Base-by-base conservation (phyloP, 2,329 filamentous ascomycete genomes). In the Ramichloridium luteum region DNA sequence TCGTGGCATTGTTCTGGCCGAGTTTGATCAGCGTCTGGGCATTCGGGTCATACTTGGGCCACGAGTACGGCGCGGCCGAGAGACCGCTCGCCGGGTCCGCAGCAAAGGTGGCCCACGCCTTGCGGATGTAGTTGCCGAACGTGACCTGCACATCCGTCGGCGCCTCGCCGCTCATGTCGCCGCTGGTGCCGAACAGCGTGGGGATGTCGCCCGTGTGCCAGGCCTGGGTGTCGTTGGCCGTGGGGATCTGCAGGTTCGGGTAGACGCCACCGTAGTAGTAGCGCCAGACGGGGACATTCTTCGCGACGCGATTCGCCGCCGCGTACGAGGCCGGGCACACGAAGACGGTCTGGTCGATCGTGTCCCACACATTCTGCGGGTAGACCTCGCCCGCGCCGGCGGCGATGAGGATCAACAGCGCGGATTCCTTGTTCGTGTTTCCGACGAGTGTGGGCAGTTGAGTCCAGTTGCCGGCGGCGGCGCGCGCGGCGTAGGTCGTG, bases 281-380 rank as follows among this genome's bases (percentile, higher is more conserved):
- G n/a, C 20, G 20, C 20, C 20, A 23, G 20, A 23, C 20, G 20
- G 20, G 20, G 20, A 8, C 8, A n/a, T n/a, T n/a, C 8, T 8
- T 8, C 8, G 20, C n/a, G 20, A n/a, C 20, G 8, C 20, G 20
- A n/a, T 23, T n/a, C 8, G 8, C 8, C 8, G 20, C 8, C 8
- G 20, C 20, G 20, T 23, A 23, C 8, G 20, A 23, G 20, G 20
- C 20, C 20, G 20, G 20, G 20, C 20, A 23, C 8, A n/a, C n/a
- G n/a, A 23, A 23, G 20, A 23, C 20, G 20, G 8, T 23, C 20
- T 23, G 20, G 20, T 23, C 20, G 20, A 23, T 23, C 8, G 8
- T 23, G 20, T 23, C 20, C 20, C 20, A 23, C 8, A 23, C 20
- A n/a, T 23, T 23, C 20, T 23, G 20, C 20, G 20, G 20, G 20